Evolutionary conservation across 129 eudicot genomes (phyloP), one percentile per base, ranked within the genome.

Genomic region (Glebionis coronaria): DNA sequence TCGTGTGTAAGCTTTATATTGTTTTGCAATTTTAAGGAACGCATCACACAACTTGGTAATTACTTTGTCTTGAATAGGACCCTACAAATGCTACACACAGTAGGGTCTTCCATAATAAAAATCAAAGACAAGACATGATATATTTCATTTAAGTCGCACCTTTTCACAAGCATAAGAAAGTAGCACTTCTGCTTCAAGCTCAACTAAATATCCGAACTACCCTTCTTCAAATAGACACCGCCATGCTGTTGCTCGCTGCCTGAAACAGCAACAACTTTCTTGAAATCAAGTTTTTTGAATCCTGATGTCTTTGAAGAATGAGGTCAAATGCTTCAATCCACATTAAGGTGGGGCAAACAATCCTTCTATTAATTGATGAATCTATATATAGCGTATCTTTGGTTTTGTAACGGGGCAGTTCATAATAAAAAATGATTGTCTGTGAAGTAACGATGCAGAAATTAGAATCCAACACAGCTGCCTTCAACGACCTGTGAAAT

Each of bases 211-310:
- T 29, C 27, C 8, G 75, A 81, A 76, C 94, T 79, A 5, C 88
- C 95, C 49, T 42, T 85, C 63, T 83, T 91, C 97, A 96, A 91
- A 61, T 85, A 91, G 68, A 91, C 97, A 73, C 97, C 88, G 23
- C 97, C 97, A 63, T 91, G 97, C 67, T 91, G 97, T 85, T 91
- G 97, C 31, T 88, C 97, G 69, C 97, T 91, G 23, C 97, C 97
- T 20, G 97, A 91, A 56, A 91, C 78, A 29, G 96, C 94, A 23
- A 73, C 83, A 45, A 91, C 13, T 65, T 85, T 91, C 12, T 84
- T 82, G 61, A 91, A 88, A 79, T 85, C 85, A 3, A 91, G 25
- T 66, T 84, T 12, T 72, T 87, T 14, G 84, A 78, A 57, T 82
- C 76, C 49, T 65, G 23, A 11, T 87, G 86, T 40, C 84, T 81